phyloP scores from a whole-genome alignment of 2,329 filamentous ascomycete genomes.

The Myriangium duriaei region DNA sequence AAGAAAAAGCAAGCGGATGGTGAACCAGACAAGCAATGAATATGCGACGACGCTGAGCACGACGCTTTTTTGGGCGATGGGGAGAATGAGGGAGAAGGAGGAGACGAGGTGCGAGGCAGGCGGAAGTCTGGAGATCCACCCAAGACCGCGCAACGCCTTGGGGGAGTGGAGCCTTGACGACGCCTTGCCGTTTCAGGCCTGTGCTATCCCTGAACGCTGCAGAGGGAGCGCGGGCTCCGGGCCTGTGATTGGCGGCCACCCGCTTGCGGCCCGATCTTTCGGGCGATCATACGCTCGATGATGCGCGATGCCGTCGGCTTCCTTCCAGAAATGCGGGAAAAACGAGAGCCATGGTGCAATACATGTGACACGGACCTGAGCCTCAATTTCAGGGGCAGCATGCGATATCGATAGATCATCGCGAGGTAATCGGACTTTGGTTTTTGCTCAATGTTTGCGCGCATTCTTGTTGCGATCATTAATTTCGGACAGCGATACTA shows the following conservation, averaged over 20 bases:
- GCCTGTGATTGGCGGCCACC: constrained; percentile 4
- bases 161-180: background rate
- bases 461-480: no score
- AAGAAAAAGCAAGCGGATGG: constrained; percentile 3
- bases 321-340: background rate
- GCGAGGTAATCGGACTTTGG: no score
- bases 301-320: constrained; percentile 1
- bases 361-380: background rate
- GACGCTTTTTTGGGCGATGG: constrained; percentile 2
- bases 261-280: background rate
- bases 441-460: no score
- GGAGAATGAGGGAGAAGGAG: background rate
- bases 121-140: constrained; percentile 3
- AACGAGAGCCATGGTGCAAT: background rate
- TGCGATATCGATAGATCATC: constrained; percentile 7
- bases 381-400: constrained; percentile 3
- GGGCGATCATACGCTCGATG: constrained; percentile 2
- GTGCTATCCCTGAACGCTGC: constrained; percentile 4
- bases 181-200: constrained; percentile 1
- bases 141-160: background rate
- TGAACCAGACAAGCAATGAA: constrained; percentile 4
- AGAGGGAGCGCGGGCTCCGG: background rate
- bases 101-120: constrained; percentile 1
- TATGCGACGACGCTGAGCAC: constrained; percentile 2
- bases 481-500: no score